Evolutionary conservation across 2,329 filamentous ascomycete genomes (phyloP).

Genomic region (Penicillium sp.): DNA sequence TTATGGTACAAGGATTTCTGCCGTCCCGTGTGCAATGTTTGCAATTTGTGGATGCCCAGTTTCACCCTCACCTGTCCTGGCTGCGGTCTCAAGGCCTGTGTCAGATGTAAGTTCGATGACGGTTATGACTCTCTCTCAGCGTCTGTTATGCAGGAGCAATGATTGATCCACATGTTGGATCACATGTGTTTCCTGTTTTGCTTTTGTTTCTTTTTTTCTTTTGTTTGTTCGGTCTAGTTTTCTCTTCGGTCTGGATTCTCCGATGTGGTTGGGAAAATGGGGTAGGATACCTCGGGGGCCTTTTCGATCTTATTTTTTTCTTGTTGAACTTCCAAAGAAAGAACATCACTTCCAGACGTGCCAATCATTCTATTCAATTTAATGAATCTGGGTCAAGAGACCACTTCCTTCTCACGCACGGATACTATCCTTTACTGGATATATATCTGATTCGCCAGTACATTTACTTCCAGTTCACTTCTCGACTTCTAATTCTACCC

Average conservation of each 20-base stretch:
- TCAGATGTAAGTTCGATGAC: slow-evolving; percentile 32
- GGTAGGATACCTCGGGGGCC: too few species aligned
- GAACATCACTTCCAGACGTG: not conserved
- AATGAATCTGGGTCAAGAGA: not conserved
- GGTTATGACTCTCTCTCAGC: too few species aligned
- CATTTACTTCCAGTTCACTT: not conserved
- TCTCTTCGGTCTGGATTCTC: not conserved
- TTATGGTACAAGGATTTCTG: slow-evolving; percentile 30
- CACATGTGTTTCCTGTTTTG: not conserved
- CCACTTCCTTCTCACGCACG: not conserved
- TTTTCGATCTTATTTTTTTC: not conserved
- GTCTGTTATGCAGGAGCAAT: not conserved
- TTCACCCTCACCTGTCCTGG: slow-evolving; percentile 31
- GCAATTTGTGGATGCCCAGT: slow-evolving; percentile 31
- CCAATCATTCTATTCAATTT: not conserved
- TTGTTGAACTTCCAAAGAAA: not conserved
- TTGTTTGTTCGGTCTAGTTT: not conserved
- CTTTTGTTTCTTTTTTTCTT: not conserved
- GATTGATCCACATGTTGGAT: not conserved
- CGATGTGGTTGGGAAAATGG: not conserved
- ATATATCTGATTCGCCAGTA: not conserved
- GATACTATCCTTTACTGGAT: not conserved
- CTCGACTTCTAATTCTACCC: not conserved
- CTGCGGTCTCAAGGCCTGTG: slow-evolving; percentile 32
- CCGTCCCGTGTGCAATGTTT: slow-evolving; percentile 25